Evolutionary conservation across 495 filamentous ascomycete genomes (phyloP).

Genomic region (Penicillium cosmopolitanum): DNA sequence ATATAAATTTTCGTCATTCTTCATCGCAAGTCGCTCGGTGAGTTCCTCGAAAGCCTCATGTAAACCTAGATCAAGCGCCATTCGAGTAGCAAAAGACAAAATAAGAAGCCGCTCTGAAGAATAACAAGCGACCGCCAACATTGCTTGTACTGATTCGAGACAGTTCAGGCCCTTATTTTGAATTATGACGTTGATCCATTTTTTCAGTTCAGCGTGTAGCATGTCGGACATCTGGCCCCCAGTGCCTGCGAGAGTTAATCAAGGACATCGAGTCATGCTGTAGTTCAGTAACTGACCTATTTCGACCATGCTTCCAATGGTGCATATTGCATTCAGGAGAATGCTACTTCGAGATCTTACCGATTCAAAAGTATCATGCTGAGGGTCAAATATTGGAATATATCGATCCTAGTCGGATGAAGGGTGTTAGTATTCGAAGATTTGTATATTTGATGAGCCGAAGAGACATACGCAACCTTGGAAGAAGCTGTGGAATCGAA

Average conservation of each 20-base stretch:
- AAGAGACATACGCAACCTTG: slow-evolving; percentile 42
- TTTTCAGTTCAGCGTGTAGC: slow-evolving; percentile 46
- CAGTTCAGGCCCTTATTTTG: slow-evolving; percentile 39
- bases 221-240: slow-evolving; percentile 41
- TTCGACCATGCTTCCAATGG: slow-evolving; percentile 50
- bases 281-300: slow-evolving; percentile 23
- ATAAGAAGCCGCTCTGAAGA: slow-evolving; percentile 51
- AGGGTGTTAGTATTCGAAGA: no score
- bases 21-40: slow-evolving; percentile 33
- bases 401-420: slow-evolving; percentile 39
- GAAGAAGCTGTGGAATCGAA: slow-evolving; percentile 38
- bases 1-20: slow-evolving; percentile 26
- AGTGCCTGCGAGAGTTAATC: slow-evolving; percentile 23
- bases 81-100: slow-evolving; percentile 49
- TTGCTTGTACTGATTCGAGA: slow-evolving; percentile 52
- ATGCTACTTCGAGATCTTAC: slow-evolving; percentile 46
- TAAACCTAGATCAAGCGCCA: slow-evolving; percentile 49
- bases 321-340: slow-evolving; percentile 52
- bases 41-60: slow-evolving; percentile 48
- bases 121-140: slow-evolving; percentile 53
- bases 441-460: not conserved
- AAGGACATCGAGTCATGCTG: not conserved
- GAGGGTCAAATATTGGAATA: slow-evolving; percentile 50
- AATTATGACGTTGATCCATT: slow-evolving; percentile 49
- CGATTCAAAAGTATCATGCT: slow-evolving; percentile 45